phyloP scores from a whole-genome alignment of 2,329 filamentous ascomycete species.

The Aaosphaeria pasadenensis region DNA sequence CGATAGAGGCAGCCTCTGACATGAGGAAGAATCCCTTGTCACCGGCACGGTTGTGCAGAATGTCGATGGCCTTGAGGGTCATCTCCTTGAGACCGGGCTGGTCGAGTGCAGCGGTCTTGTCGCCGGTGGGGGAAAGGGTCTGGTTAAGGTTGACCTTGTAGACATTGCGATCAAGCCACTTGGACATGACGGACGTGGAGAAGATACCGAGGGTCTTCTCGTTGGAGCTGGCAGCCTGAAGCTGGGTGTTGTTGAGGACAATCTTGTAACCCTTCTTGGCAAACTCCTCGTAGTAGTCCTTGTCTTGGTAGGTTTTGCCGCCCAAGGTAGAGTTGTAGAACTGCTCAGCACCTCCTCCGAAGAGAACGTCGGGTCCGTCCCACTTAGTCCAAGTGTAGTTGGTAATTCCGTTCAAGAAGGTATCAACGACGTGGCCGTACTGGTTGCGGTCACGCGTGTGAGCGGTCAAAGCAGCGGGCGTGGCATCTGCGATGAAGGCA shows the following conservation, averaged over 20 bases:
- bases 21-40: constrained; percentile 82
- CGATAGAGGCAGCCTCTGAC: constrained; percentile 80
- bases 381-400: constrained; percentile 81
- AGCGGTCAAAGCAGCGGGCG: constrained; percentile 59
- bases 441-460: constrained; percentile 69
- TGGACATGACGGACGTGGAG: constrained; percentile 69
- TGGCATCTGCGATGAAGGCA: constrained; percentile 79
- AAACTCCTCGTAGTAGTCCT: constrained; percentile 72
- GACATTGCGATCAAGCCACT: constrained; percentile 83
- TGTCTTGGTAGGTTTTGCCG: constrained; percentile 62
- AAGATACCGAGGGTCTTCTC: constrained; percentile 75
- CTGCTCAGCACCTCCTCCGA: constrained; percentile 79
- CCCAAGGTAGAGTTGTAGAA: constrained; percentile 59
- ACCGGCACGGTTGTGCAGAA: constrained; percentile 63
- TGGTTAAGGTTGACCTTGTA: constrained; percentile 69
- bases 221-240: constrained; percentile 56
- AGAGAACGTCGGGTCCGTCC: constrained; percentile 74
- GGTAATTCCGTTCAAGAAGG: constrained; percentile 69
- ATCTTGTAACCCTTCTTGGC: constrained; percentile 69
- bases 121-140: constrained; percentile 68
- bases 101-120: constrained; percentile 63
- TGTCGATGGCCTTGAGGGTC: constrained; percentile 82
- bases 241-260: constrained; percentile 70
- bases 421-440: constrained; percentile 72
- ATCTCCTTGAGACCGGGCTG: constrained; percentile 85